phyloP scores from a whole-genome alignment of 2,329 filamentous ascomycete species.

The Mycogone perniciosa region DNA sequence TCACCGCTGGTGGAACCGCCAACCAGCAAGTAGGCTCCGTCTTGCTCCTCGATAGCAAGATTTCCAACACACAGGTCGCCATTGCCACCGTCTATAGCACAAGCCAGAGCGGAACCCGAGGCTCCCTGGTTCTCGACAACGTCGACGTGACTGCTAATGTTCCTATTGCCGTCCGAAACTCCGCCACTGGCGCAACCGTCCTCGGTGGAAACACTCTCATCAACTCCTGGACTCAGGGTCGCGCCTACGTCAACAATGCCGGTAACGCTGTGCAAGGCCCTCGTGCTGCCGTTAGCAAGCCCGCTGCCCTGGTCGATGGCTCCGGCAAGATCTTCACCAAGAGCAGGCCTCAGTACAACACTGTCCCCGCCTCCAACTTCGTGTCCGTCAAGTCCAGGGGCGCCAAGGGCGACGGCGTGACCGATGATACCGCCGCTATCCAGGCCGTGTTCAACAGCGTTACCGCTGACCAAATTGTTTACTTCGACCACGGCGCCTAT shows the following conservation, averaged over 20 bases:
- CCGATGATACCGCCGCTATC: conserved; percentile 82
- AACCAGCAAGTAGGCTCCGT: conserved; percentile 78
- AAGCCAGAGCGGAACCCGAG: conserved; percentile 60
- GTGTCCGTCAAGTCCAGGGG: conserved; percentile 76
- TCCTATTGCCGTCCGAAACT: conserved; percentile 57
- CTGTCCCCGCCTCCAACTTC: conserved; percentile 60
- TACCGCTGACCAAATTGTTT: conserved; percentile 58
- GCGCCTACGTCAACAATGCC: conserved; percentile 52
- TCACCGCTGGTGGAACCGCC: conserved; percentile 54
- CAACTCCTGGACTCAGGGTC: conserved; percentile 71
- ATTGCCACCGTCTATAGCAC: conserved; percentile 63
- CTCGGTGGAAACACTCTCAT: conserved; percentile 66
- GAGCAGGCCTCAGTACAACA: conserved; percentile 83
- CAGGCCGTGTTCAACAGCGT: conserved; percentile 69
- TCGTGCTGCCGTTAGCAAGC: conserved; percentile 52
- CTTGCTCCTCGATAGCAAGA: conserved; percentile 71
- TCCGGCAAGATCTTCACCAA: conserved; percentile 70
- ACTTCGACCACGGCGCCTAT: conserved; percentile 71
- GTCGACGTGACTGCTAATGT: conserved; percentile 71
- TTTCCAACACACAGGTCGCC: conserved; percentile 69
- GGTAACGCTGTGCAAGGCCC: conserved; percentile 54
- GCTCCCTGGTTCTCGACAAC: conserved; percentile 80
- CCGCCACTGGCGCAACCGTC: conserved; percentile 50
- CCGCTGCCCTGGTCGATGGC: conserved; percentile 55
- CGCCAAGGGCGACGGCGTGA: conserved; percentile 78